A percentile compares a stretch with the other conserved stretches of the same genome.
Evolutionary conservation across 225 moss, liverwort and hornwort genomes (phyloP).

Genomic region (Polytrichum formosum): DNA sequence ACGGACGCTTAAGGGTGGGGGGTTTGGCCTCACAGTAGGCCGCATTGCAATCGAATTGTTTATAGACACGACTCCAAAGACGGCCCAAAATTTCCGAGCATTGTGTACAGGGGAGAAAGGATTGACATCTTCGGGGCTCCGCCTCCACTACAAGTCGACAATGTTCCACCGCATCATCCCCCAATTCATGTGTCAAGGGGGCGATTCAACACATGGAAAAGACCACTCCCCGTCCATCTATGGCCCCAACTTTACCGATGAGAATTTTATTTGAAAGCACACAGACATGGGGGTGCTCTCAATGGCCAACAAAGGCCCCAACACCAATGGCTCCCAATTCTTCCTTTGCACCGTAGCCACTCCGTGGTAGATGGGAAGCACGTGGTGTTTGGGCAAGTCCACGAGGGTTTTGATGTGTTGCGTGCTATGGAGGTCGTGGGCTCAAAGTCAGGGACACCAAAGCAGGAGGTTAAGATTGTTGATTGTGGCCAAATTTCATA

Average conservation of each 20-base stretch:
- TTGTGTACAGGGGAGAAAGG: slow-evolving; percentile 51
- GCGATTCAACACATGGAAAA: slow-evolving; percentile 42
- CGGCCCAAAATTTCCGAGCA: slow-evolving; percentile 41
- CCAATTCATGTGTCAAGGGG: slow-evolving; percentile 51
- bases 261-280: slow-evolving; percentile 43
- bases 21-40: no score
- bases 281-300: slow-evolving; percentile 42
- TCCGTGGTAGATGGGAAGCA: slow-evolving; percentile 32
- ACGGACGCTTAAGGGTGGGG: no score
- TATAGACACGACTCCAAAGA: slow-evolving; percentile 30
- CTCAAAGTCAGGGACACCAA: slow-evolving; percentile 21
- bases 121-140: slow-evolving; percentile 19
- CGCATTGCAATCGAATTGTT: slow-evolving; percentile 40
- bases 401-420: no score
- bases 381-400: slow-evolving; percentile 33
- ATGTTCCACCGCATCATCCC: slow-evolving; percentile 41
- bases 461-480: slow-evolving; percentile 33
- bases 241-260: slow-evolving; percentile 37
- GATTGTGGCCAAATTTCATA: slow-evolving; percentile 28
- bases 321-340: slow-evolving; percentile 54
- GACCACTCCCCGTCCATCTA: slow-evolving; percentile 39
- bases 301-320: slow-evolving; percentile 43
- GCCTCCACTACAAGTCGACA: slow-evolving; percentile 34
- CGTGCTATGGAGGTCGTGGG: neutral
- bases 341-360: slow-evolving; percentile 45